phyloP scores from a whole-genome alignment of 495 filamentous ascomycete genomes.

The Xylaria longipes region DNA sequence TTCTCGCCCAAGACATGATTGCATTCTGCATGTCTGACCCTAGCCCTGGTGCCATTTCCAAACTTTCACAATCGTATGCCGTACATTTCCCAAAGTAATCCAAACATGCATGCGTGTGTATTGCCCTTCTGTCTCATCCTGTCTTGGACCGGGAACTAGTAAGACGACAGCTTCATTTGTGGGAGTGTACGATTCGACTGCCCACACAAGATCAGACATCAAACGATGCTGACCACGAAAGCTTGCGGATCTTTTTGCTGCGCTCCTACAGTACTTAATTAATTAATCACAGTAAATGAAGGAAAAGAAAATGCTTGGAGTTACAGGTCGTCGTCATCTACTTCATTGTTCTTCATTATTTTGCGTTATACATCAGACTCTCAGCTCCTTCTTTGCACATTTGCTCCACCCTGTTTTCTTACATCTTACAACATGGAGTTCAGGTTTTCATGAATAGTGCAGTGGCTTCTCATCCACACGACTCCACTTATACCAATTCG shows the following conservation, averaged over 20 bases:
- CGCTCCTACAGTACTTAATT: neutral
- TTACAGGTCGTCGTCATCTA: neutral
- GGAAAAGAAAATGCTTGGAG: neutral
- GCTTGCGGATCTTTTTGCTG: neutral
- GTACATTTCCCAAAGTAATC: neutral
- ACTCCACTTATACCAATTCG: slow-evolving; percentile 8
- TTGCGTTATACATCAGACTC: neutral
- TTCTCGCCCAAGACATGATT: neutral
- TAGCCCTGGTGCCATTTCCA: neutral
- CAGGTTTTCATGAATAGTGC: neutral
- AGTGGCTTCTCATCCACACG: neutral
- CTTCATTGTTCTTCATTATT: slow-evolving; percentile 2
- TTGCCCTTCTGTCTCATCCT: neutral
- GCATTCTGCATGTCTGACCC: slow-evolving; percentile 10
- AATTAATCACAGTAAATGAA: neutral
- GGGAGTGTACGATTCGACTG: neutral
- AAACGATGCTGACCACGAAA: neutral
- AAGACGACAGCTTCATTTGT: neutral
- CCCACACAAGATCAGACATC: slow-evolving; percentile 2
- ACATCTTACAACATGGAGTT: neutral
- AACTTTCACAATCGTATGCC: neutral
- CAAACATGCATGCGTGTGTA: neutral
- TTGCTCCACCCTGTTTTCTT: neutral
- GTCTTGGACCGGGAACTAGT: neutral
- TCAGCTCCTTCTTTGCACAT: neutral